Conservation (phyloP, 2,329 filamentous ascomycete species). For the Ceratocystis destructans region DNA sequence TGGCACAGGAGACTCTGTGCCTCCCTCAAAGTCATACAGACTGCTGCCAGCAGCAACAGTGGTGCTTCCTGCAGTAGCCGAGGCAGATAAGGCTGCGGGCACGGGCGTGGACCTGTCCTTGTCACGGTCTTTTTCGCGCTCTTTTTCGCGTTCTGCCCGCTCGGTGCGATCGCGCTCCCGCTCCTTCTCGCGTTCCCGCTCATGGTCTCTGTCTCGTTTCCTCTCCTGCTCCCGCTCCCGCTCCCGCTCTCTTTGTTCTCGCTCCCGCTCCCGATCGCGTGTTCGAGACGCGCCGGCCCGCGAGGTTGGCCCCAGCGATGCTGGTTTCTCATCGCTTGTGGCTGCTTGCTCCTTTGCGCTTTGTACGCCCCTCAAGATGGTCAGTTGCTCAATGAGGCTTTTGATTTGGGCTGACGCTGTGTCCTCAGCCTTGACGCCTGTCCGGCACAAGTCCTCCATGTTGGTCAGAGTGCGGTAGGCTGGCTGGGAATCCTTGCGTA, state of each 20-base stretch:
- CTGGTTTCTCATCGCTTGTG: constrained; percentile 6
- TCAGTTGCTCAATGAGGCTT: constrained; percentile 31
- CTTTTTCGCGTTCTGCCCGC: constrained; percentile 20
- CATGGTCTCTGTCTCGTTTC: constrained; percentile 3
- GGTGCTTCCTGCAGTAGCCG: background rate
- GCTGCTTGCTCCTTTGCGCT: constrained; percentile 31
- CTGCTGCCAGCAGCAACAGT: constrained; percentile 17
- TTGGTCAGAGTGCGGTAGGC: constrained; percentile 26
- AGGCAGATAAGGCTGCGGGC: background rate
- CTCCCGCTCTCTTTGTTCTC: constrained; percentile 6
- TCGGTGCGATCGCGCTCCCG: constrained; percentile 1
- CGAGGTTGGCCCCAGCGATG: background rate
- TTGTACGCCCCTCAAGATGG: constrained; percentile 31
- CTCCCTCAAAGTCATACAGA: constrained; percentile 34
- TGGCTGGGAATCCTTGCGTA: constrained; percentile 26
- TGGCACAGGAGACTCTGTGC: constrained; percentile 34
- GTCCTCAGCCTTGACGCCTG: constrained; percentile 31
- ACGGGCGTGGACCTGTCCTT: constrained; percentile 20
- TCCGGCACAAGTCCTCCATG: constrained; percentile 33
- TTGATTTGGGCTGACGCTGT: constrained; percentile 28
- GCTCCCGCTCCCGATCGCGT: constrained; percentile 17
- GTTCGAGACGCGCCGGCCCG: constrained; percentile 14
- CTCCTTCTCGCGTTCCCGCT: constrained; percentile 8
- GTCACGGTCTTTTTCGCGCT: constrained; percentile 21
- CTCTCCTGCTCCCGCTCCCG: constrained; percentile 10